These are phyloP conservation scores for Dryadomyces quercus-mongolicae DNA, from an alignment of 2,329 filamentous ascomycete genomes.

Conservation along the genomic window DNA sequence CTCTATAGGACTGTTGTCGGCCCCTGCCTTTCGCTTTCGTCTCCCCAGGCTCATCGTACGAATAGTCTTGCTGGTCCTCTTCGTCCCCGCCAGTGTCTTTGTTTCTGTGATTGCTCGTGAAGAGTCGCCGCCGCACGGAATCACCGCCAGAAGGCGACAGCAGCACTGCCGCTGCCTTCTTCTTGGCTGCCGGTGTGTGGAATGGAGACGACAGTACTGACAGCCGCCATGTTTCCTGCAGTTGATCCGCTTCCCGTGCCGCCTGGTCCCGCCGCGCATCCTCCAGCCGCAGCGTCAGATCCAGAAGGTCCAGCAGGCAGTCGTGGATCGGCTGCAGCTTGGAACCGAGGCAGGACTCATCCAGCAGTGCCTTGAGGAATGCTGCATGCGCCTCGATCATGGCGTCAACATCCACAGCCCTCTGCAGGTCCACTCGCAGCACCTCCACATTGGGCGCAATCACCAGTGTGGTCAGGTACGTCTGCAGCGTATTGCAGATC, in stretches of 20 bases:
- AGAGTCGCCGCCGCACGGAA: conserved; percentile 8
- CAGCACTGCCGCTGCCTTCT: conserved; percentile 6
- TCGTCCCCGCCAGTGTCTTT: conserved; percentile 9
- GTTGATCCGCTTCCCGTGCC: conserved; percentile 23
- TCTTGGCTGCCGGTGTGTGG: conserved; percentile 6
- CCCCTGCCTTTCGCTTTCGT: conserved; percentile 14
- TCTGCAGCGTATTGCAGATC: conserved; percentile 64
- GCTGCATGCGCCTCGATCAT: conserved; percentile 61
- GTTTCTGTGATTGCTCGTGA: conserved; percentile 8
- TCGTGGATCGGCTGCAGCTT: conserved; percentile 60
- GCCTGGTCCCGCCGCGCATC: conserved; percentile 37
- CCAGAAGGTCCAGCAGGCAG: conserved; percentile 62
- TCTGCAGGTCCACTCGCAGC: conserved; percentile 44
- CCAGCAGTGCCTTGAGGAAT: conserved; percentile 51
- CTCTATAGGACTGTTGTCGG: conserved; percentile 24
- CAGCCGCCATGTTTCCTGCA: conserved; percentile 26
- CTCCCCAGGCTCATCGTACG: conserved; percentile 7
- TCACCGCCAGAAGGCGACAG: conserved; percentile 10
- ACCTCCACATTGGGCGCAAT: conserved; percentile 45
- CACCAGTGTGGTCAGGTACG: conserved; percentile 64
- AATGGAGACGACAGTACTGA: conserved; percentile 21
- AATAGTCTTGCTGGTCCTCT: neutral
- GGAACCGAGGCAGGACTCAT: conserved; percentile 56
- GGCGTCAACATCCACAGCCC: conserved; percentile 61
- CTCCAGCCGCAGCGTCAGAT: conserved; percentile 59